Evolutionary conservation across 805 yeast genomes (phyloP).

Genomic region (Metschnikowia corniflorae): DNA sequence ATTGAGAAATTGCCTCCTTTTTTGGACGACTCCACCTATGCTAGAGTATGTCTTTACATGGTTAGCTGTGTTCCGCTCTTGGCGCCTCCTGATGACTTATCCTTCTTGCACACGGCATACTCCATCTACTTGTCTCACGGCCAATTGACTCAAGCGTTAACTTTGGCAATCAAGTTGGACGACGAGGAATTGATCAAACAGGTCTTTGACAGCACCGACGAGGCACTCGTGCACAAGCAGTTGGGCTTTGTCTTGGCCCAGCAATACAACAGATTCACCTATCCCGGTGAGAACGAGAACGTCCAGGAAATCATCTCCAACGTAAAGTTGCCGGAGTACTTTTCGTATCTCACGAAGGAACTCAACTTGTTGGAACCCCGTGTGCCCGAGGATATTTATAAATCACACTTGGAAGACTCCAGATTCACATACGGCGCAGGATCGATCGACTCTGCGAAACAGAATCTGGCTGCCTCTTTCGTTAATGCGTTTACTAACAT

Average conservation of each 20-base stretch:
- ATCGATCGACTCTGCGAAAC: conserved; percentile 81
- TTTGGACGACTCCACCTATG: conserved; percentile 80
- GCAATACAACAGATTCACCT: conserved; percentile 76
- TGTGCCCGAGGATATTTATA: conserved; percentile 92
- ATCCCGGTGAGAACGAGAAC: conserved; percentile 55
- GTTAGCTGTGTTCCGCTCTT: conserved; percentile 94
- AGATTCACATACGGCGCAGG: conserved; percentile 56
- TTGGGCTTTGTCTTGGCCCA: conserved; percentile 84
- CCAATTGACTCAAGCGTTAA: conserved; percentile 84
- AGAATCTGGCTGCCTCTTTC: conserved; percentile 90
- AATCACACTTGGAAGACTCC: conserved; percentile 78
- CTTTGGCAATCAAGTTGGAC: conserved; percentile 85
- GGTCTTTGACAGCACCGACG: conserved; percentile 79
- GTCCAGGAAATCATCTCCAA: conserved; percentile 87
- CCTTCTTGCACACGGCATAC: conserved; percentile 84
- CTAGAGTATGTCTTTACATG: conserved; percentile 90
- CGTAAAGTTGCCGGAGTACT: conserved; percentile 72
- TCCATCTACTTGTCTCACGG: conserved; percentile 75
- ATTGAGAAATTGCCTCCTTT: conserved; percentile 78
- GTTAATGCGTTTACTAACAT: conserved; percentile 88
- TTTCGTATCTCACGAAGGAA: conserved; percentile 76
- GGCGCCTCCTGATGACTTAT: conserved; percentile 90
- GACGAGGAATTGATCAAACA: conserved; percentile 71
- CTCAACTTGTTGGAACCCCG: conserved; percentile 85
- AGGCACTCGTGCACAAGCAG: conserved; percentile 76